Base-by-base conservation (phyloP, 139 green algal genomes). In the Chlamydomonas urium region DNA sequence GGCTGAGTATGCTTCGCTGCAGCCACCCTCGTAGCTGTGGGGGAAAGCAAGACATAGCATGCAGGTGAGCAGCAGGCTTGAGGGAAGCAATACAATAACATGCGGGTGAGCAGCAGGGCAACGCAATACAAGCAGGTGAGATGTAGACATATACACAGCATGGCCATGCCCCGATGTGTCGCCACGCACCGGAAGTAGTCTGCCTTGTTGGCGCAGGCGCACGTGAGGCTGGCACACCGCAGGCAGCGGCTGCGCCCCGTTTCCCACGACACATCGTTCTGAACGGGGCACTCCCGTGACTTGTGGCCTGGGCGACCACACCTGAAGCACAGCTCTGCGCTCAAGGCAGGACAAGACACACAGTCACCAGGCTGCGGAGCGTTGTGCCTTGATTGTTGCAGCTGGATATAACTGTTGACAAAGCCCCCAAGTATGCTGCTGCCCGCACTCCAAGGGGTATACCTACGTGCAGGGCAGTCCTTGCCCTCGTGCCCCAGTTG, bases 171-270 rank as follows among this genome's bases (percentile, higher is more conserved):
- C 45, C 42, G 37, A 32, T 6, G 29, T 6, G 35, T n/a, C 0
- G 38, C 6, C 28, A 34, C 77, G n/a, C 72, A 91, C 84, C 84
- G 79, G 59, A 85, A 78, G 42, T 78, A 89, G 71, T 92, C 88
- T 0, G 65, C 72, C 28, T 85, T 79, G 5, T 72, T 75, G 0
- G 79, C 79, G 28, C 75, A 83, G 0, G 77, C 70, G 81, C 89
- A 93, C 35, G 48, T 72, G 2, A 37, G 33, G 0, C 57, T 69
- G 1, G 85, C 90, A 78, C 90, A 95, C 19, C 85, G 79, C 75
- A 87, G 62, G 81, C 90, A 95, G 17, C 24, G 37, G 33, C 65
- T 31, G 38, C 26, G 23, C 3, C 5, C 33, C 24, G 26, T 33
- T 65, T 62, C 73, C 73, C 73, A 63, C 31, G 66, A 74, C 45